Percentiles rank a stretch among this genome's conserved stretches.
These are phyloP conservation scores for Pyrenula aspistea DNA, from an alignment of 495 filamentous ascomycete species.

Conservation along the genomic window DNA sequence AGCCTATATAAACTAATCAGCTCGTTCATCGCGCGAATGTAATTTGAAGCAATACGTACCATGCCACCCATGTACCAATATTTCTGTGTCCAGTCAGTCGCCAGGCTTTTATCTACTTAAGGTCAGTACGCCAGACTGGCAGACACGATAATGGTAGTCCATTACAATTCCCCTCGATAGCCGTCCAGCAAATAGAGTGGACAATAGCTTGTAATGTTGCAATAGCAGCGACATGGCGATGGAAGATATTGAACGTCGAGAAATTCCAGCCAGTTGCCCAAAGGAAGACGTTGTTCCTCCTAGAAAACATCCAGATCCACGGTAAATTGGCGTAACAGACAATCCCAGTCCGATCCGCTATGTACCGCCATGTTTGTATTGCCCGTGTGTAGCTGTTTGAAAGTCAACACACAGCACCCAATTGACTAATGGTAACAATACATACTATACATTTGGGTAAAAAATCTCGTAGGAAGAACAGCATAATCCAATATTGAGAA, in stretches of 20 bases:
- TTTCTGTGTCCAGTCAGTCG: conserved; percentile 9
- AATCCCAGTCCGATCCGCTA: conserved; percentile 39
- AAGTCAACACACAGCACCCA: conserved; percentile 4
- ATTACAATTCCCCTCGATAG: conserved; percentile 2
- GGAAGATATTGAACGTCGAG: conserved; percentile 39
- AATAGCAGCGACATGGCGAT: conserved; percentile 43
- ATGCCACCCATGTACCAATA: conserved; percentile 28
- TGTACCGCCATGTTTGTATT: conserved; percentile 26
- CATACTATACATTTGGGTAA: conserved; percentile 27
- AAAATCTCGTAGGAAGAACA: conserved; percentile 24
- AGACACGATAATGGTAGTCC: background rate
- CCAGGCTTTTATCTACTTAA: conserved; percentile 2
- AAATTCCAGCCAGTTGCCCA: conserved; percentile 45
- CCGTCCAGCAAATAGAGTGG: conserved; percentile 26
- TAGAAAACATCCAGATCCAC: conserved; percentile 37
- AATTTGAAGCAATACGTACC: conserved; percentile 2
- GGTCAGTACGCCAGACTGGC: background rate
- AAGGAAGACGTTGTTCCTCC: conserved; percentile 42
- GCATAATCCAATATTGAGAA: conserved; percentile 24
- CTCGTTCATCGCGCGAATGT: background rate
- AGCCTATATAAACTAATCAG: conserved; percentile 18
- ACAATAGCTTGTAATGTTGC: conserved; percentile 37
- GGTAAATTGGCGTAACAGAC: conserved; percentile 39
- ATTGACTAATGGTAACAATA: background rate
- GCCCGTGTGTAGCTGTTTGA: background rate